Base-by-base conservation (phyloP, 2,329 filamentous ascomycete genomes). In the Penicillium sp. region DNA sequence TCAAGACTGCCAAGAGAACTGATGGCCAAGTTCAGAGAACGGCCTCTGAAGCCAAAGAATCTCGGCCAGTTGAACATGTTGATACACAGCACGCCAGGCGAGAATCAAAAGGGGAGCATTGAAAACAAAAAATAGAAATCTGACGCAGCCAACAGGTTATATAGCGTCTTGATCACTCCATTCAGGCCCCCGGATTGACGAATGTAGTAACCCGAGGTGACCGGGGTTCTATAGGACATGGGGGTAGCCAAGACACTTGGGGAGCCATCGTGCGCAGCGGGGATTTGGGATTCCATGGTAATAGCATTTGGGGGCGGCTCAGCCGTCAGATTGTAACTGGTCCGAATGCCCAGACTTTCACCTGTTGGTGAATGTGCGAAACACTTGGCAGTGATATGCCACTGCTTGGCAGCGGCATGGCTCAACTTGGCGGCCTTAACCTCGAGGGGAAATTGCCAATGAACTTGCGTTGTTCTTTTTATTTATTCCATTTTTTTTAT, bases 1-100 rank as follows among this genome's bases (percentile, higher is more conserved):
- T 76, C 75, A 37, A 75, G 63, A 55, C 75, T 76, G n/a, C 75
- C 76, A 46, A 77, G 73, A 8, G 74, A 68, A 44, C 73, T 75
- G 55, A 78, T 75, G 16, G 74, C 75, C 43, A 68, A 37, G 54
- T 68, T 68, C 28, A 68, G 58, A 53, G 62, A 51, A 45, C 66
- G 45, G 51, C 66, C 66, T 60, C 59, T 60, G 48, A 53, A 67
- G 33, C 66, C 66, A 42, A 68, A 68, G 53, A 58, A 68, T 48
- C 61, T 66, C 33, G 63, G 63, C 48, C 66, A 56, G 23, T 64
- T 66, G 57, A 68, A 64, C 66, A 68, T 68, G 51, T 52, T 65
- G 55, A 51, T 45, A 52, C 39, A 51, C n/a, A 51, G 55, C 48
- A 48, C 55, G 50, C 55, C 46, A 36, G 45, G 51, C 48, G 31